phyloP scores from a whole-genome alignment of 2,329 filamentous ascomycete genomes.

The Botryosphaeria dothidea region DNA sequence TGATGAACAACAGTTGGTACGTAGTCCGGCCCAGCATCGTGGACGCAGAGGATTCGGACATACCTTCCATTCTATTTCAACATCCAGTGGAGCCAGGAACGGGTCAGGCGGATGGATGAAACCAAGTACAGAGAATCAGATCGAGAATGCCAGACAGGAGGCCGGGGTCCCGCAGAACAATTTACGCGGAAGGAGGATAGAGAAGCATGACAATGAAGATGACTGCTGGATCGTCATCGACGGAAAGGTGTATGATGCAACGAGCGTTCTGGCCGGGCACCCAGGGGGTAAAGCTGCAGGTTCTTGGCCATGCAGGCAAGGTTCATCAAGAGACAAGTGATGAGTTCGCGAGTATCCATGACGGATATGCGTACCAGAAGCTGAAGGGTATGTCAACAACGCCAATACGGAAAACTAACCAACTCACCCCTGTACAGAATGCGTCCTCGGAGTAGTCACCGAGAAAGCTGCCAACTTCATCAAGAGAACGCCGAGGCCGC shows the following conservation, averaged over 20 bases:
- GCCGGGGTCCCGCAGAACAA: slow-evolving; percentile 50
- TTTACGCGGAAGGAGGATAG: slow-evolving; percentile 57
- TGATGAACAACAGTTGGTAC: slow-evolving; percentile 60
- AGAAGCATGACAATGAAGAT: slow-evolving; percentile 50
- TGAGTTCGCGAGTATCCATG: slow-evolving; percentile 54
- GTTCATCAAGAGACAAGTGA: slow-evolving; percentile 52
- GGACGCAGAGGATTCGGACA: slow-evolving; percentile 33
- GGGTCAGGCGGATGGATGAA: slow-evolving; percentile 55
- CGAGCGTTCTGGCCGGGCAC: slow-evolving; percentile 51
- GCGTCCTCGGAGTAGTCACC: slow-evolving; percentile 51
- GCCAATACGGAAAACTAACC: background rate
- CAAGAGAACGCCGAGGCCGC: slow-evolving; percentile 43
- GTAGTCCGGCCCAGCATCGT: slow-evolving; percentile 43
- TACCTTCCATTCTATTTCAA: slow-evolving; percentile 43
- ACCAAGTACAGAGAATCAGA: slow-evolving; percentile 46
- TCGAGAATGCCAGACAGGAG: slow-evolving; percentile 47
- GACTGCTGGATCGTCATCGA: slow-evolving; percentile 59
- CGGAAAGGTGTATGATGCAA: slow-evolving; percentile 54
- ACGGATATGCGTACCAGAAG: slow-evolving; percentile 53
- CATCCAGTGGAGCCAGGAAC: slow-evolving; percentile 48
- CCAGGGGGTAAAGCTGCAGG: slow-evolving; percentile 51
- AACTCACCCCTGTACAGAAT: slow-evolving; percentile 40
- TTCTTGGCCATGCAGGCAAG: slow-evolving; percentile 52
- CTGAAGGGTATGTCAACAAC: slow-evolving; percentile 37
- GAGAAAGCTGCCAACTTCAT: slow-evolving; percentile 52